phyloP scores from a whole-genome alignment of 176 grass and related monocot genomes.

The Avena sativa region DNA sequence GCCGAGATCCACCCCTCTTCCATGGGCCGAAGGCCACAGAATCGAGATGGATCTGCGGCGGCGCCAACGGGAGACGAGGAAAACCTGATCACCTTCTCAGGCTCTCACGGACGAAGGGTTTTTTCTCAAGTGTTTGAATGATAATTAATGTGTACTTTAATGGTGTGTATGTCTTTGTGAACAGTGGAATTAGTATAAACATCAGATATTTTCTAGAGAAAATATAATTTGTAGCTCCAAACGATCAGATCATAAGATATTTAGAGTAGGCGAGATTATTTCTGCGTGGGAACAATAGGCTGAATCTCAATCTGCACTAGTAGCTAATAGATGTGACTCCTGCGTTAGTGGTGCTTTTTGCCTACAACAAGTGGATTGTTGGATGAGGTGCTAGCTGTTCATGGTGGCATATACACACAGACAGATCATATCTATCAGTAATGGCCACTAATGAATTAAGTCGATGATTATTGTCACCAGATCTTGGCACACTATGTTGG shows the following conservation, averaged over 20 bases:
- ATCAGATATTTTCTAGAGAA: neutral
- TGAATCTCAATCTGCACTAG: neutral
- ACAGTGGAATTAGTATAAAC: too few species aligned
- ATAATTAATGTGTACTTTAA: neutral
- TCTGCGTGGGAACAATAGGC: neutral
- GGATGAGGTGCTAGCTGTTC: constrained; percentile 8
- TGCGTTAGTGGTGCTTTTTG: constrained; percentile 8
- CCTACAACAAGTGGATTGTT: neutral
- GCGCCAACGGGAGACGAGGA: too few species aligned
- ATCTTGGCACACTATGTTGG: constrained; percentile 11
- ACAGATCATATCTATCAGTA: constrained; percentile 6
- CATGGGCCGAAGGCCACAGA: too few species aligned
- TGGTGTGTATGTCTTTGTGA: too few species aligned
- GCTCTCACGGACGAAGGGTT: too few species aligned
- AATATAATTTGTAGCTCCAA: neutral
- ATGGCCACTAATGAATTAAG: neutral
- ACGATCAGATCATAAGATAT: constrained; percentile 12
- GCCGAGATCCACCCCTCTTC: too few species aligned
- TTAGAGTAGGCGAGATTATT: neutral
- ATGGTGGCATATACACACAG: neutral
- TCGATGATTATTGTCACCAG: constrained; percentile 3
- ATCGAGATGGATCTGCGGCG: too few species aligned
- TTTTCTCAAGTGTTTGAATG: too few species aligned
- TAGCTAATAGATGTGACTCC: neutral
- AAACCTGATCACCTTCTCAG: too few species aligned